These are phyloP conservation scores for Talaromyces sp. DNA, from an alignment of 2,329 filamentous ascomycete species.

Conservation along the genomic window DNA sequence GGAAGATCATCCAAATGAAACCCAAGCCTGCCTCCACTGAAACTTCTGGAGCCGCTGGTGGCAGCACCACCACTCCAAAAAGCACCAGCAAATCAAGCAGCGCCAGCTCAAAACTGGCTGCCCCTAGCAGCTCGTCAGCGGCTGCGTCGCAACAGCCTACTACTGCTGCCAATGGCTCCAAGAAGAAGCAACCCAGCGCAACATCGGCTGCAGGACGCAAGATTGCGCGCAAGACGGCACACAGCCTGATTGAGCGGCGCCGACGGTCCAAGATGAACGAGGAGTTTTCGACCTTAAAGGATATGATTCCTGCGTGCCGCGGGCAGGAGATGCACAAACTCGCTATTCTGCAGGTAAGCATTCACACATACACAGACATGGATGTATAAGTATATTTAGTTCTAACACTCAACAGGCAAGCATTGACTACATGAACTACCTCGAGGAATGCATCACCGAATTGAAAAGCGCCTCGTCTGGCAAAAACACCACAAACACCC, in stretches of 20 bases:
- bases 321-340: constrained; percentile 97
- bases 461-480: constrained; percentile 54
- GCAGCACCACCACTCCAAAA: background rate
- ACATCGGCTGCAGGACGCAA: constrained; percentile 86
- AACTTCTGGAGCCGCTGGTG: constrained; percentile 25
- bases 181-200: constrained; percentile 70
- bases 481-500: constrained; percentile 14
- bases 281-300: constrained; percentile 87
- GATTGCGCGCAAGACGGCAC: constrained; percentile 91
- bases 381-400: no score
- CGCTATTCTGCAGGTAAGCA: constrained; percentile 76
- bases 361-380: background rate
- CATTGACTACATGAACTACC: constrained; percentile 91
- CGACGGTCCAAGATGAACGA: constrained; percentile 97
- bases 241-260: constrained; percentile 87
- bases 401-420: constrained; percentile 59
- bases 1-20: constrained; percentile 99
- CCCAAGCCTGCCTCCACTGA: constrained; percentile 47
- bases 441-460: constrained; percentile 79
- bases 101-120: background rate
- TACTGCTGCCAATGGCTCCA: constrained; percentile 38
- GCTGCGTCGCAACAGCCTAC: background rate
- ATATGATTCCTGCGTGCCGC: constrained; percentile 92
- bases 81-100: background rate
- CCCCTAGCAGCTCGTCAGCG: background rate